Evolutionary conservation across 805 yeast genomes (phyloP), one percentile per base, ranked within the genome.

Genomic region (Geotrichum ghanense): DNA sequence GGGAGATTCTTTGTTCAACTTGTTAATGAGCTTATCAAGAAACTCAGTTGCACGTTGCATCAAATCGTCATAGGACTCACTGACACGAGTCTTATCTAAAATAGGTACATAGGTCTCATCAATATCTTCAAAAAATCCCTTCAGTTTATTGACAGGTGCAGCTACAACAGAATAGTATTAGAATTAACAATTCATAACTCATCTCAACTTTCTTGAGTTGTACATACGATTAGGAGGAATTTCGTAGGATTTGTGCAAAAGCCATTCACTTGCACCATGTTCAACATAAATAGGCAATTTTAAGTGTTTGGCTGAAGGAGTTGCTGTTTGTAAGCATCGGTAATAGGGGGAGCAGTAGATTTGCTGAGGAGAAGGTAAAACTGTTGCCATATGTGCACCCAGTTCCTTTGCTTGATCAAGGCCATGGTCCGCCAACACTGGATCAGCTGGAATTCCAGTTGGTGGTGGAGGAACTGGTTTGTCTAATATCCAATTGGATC

Each of bases 391-490:
- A 58, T 72, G 81, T 22, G 66, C 72, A 0, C 84, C 88, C 51
- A 92, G 66, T 57, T 92, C 92, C 35, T 74, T 69, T 0, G 97
- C 94, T 65, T 92, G 97, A 9, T 79, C 81, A 2, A 77, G 80
- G 3, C 97, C 98, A 59, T 86, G 95, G 1, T 78, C 78, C 0
- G 97, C 92, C 52, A 92, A 69, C 2, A 86, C 80, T 2, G 95
- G 92, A 56, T 92, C 98, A 48, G 89, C 81, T 50, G 82, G 89
- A 17, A 89, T 79, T 0, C 96, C 95, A 0, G 97, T 89, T 1
- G 95, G 95, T 2, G 81, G 77, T 53, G 81, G 83, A 21, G 95
- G 95, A 1, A 66, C 65, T 5, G 74, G 69, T 22, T 49, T 52
- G 44, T 55, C 58, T 68, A 75, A 50, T 57, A 76, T 70, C 95